These are phyloP conservation scores for Monilinia laxa DNA, from an alignment of 2,329 filamentous ascomycete species.

Conservation along the genomic window DNA sequence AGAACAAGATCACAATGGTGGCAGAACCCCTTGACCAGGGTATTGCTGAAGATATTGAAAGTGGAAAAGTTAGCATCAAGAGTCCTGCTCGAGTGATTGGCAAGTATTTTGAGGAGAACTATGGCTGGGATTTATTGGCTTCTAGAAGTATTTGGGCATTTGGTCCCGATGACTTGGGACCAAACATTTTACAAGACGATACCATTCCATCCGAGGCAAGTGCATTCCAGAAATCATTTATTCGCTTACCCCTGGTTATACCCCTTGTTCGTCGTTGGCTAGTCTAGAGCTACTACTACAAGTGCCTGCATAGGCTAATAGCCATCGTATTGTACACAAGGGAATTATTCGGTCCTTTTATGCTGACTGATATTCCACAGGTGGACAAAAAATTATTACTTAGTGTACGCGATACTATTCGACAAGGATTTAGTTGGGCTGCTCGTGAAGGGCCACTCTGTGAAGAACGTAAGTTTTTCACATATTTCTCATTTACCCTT, in stretches of 20 bases:
- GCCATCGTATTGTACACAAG: constrained; percentile 11
- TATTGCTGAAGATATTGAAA: constrained; percentile 92
- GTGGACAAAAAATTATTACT: constrained; percentile 90
- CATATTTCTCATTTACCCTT: constrained; percentile 28
- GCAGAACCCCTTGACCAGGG: constrained; percentile 94
- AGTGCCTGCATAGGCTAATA: constrained; percentile 15
- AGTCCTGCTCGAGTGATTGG: constrained; percentile 91
- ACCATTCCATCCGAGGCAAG: constrained; percentile 82
- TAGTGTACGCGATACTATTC: constrained; percentile 85
- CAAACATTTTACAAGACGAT: constrained; percentile 96
- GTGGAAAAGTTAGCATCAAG: constrained; percentile 83
- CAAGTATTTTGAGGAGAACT: constrained; percentile 95
- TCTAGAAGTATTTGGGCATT: constrained; percentile 98
- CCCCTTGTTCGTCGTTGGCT: not conserved
- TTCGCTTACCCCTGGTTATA: constrained; percentile 1
- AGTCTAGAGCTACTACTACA: constrained; percentile 1
- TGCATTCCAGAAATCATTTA: constrained; percentile 28
- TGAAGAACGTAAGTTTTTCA: constrained; percentile 78
- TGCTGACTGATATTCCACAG: constrained; percentile 43
- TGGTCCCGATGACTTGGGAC: constrained; percentile 89
- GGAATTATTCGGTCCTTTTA: constrained; percentile 33
- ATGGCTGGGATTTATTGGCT: constrained; percentile 94
- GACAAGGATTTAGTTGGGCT: constrained; percentile 96
- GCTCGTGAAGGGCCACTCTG: constrained; percentile 92
- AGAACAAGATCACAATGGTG: constrained; percentile 99